Conservation (phyloP, 805 yeast genomes). For the Cyberlindnera veronae region DNA sequence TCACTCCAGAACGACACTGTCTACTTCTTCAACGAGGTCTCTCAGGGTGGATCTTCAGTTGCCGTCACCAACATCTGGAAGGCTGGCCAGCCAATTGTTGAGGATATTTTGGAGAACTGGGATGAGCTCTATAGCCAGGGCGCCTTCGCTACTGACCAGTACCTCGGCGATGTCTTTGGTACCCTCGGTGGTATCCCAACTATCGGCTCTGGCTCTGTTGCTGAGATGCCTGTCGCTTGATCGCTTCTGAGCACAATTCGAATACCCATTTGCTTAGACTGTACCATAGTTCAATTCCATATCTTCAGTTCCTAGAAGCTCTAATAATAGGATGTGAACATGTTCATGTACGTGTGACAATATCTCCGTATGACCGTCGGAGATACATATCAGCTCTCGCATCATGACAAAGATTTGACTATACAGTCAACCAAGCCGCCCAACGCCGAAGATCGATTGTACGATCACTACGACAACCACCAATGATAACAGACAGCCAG, state of each 20-base stretch:
- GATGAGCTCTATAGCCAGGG: constrained; percentile 12
- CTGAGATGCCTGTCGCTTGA: constrained; percentile 7
- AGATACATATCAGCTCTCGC: no score
- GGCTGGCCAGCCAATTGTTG: constrained; percentile 17
- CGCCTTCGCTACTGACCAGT: constrained; percentile 12
- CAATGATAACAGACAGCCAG: no score
- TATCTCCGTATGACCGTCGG: no score
- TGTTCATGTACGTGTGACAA: no score
- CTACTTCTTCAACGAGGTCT: constrained; percentile 14
- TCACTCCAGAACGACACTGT: constrained; percentile 11
- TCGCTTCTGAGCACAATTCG: neutral
- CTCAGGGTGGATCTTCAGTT: constrained; percentile 15
- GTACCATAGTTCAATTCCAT: no score
- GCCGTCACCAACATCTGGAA: constrained; percentile 12
- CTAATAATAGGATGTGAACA: no score
- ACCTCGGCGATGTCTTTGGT: constrained; percentile 17
- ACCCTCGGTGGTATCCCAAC: constrained; percentile 17
- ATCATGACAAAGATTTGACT: no score
- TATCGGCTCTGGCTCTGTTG: constrained; percentile 11
- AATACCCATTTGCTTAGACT: neutral
- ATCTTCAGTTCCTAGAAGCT: no score
- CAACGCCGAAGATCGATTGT: no score
- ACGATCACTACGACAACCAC: no score
- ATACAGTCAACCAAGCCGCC: no score
- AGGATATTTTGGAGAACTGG: constrained; percentile 15